Percentiles rank a stretch among this genome's conserved stretches.
These are phyloP conservation scores for Apiospora marii DNA, from an alignment of 2,329 filamentous ascomycete species.

Conservation along the genomic window DNA sequence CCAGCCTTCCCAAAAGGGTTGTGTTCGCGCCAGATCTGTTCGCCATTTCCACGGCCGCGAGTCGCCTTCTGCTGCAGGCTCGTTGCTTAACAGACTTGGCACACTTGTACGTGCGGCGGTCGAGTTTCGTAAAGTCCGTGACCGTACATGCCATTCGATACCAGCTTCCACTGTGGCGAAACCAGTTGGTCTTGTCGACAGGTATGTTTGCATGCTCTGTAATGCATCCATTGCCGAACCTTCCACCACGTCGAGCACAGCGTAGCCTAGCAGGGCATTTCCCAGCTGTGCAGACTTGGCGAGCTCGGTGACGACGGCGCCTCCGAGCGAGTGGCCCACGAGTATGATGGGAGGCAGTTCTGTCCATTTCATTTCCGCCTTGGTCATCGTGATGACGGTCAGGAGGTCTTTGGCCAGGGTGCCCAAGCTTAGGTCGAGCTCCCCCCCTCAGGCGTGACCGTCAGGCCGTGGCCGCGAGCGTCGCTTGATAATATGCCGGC, in stretches of 20 bases:
- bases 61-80: slow-evolving; percentile 33
- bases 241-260: slow-evolving; percentile 94
- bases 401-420: slow-evolving; percentile 78
- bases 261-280: slow-evolving; percentile 78
- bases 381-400: slow-evolving; percentile 72
- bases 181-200: slow-evolving; percentile 79
- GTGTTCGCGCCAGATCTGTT: slow-evolving; percentile 83
- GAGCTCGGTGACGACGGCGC: slow-evolving; percentile 87
- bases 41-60: slow-evolving; percentile 78
- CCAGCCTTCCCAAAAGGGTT: slow-evolving; percentile 95
- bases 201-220: slow-evolving; percentile 91
- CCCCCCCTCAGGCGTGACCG: slow-evolving; percentile 54
- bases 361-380: slow-evolving; percentile 74
- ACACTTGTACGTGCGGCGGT: slow-evolving; percentile 88
- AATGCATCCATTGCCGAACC: slow-evolving; percentile 94
- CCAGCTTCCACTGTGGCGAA: slow-evolving; percentile 82
- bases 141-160: slow-evolving; percentile 93
- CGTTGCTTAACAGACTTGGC: slow-evolving; percentile 71
- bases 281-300: slow-evolving; percentile 74
- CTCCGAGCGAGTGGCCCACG: slow-evolving; percentile 91
- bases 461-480: slow-evolving; percentile 85
- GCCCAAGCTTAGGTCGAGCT: slow-evolving; percentile 73
- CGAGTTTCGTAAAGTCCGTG: slow-evolving; percentile 83
- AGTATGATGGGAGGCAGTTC: slow-evolving; percentile 78
- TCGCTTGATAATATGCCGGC: slow-evolving; percentile 88